Evolutionary conservation across 1,284 basidiomycete species (phyloP).

Genomic region (Apiotrichum sp.): DNA sequence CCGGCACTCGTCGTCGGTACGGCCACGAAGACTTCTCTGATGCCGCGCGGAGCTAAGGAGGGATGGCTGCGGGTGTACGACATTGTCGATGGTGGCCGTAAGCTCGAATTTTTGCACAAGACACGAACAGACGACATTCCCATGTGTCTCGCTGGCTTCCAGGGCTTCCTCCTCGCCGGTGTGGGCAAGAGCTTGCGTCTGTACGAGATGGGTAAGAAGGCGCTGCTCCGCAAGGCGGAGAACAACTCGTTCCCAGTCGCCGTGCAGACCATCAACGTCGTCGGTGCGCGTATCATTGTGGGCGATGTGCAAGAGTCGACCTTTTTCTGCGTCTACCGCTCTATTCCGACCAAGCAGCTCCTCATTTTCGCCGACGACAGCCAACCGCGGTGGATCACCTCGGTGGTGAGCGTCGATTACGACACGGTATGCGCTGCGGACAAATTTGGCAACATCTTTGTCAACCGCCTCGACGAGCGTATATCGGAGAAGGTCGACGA

Average conservation of each 20-base stretch:
- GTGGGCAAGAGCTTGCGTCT: slow-evolving; percentile 86
- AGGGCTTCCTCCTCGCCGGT: slow-evolving; percentile 83
- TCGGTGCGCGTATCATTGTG: slow-evolving; percentile 89
- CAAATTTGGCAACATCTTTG: slow-evolving; percentile 93
- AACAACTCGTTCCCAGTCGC: slow-evolving; percentile 86
- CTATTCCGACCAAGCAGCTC: slow-evolving; percentile 79
- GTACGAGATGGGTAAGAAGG: slow-evolving; percentile 98
- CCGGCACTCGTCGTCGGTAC: slow-evolving; percentile 87
- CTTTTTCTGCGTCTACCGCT: slow-evolving; percentile 85
- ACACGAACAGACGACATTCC: slow-evolving; percentile 96
- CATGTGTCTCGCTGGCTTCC: slow-evolving; percentile 78
- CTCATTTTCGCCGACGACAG: slow-evolving; percentile 92
- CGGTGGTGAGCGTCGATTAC: slow-evolving; percentile 89
- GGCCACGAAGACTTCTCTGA: slow-evolving; percentile 72
- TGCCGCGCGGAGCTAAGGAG: slow-evolving; percentile 76
- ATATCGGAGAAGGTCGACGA: slow-evolving; percentile 90
- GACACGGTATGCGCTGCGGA: slow-evolving; percentile 89
- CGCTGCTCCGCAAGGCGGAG: slow-evolving; percentile 91
- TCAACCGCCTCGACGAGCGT: slow-evolving; percentile 78
- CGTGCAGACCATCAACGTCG: slow-evolving; percentile 80
- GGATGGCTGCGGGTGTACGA: slow-evolving; percentile 85
- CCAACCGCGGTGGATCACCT: slow-evolving; percentile 85
- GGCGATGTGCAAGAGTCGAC: slow-evolving; percentile 97
- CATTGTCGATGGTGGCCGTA: slow-evolving; percentile 71
- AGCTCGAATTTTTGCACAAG: slow-evolving; percentile 84